Evolutionary conservation across 2,329 filamentous ascomycete species (phyloP), one percentile per base, ranked within the genome.

Genomic region (Fusarium compactum): DNA sequence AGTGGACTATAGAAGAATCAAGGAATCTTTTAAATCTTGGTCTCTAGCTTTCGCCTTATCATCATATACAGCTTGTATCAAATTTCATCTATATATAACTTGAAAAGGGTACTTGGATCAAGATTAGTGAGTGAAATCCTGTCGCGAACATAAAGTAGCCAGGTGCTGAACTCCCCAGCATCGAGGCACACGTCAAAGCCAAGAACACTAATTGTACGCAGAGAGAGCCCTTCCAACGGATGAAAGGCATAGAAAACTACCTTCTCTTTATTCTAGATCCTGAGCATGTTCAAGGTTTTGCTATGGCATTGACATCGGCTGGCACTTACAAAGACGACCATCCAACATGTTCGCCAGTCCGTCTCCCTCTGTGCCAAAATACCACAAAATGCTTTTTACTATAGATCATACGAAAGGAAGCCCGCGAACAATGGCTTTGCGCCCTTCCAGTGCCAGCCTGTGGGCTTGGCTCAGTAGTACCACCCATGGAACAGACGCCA

Each of bases 191-290:
- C 10, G 6, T 38, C 18, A 38, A 10, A 38, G 6, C 6, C 18
- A n/a, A 7, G 34, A 18, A 18, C 7, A 38, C 0, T n/a, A 38
- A n/a, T 7, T 7, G 6, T 7, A 12, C 3, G 10, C 10, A 38
- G 6, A n/a, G 2, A 2, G 3, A n/a, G 0, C 10, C 10, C 0
- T 7, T 10, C 12, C 0, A 11, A 12, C 3, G 6, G 16, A 18
- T 18, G 1, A 5, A 38, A 18, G 5, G 0, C 18, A 6, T 38
- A 0, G 18, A n/a, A 6, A 1, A 9, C 34, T 3, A 18, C 5
- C 16, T 0, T 1, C 1, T 18, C 9, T 0, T 6, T 18, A 38
- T 38, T 11, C 5, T 18, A 38, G 34, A 11, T 0, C 16, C 34
- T n/a, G 34, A n/a, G 3, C 9, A 38, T 18, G 3, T 0, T n/a